Evolutionary conservation across 148 eudicot species (phyloP), one percentile per base, ranked within the genome.

Genomic region (Fagopyrum esculentum): DNA sequence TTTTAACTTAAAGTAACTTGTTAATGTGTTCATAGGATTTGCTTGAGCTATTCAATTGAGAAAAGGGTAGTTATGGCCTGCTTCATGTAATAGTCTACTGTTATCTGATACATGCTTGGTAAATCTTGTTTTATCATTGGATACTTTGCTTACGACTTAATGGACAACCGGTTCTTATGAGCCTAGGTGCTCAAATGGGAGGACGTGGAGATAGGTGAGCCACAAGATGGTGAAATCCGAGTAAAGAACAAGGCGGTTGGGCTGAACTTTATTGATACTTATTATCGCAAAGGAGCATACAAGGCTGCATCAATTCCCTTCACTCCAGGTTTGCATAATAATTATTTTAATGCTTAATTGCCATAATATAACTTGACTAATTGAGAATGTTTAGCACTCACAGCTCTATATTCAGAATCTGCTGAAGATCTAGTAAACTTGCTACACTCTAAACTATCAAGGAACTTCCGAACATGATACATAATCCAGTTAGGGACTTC

Each of bases 241-340:
- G 96, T 93, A 76, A 89, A 81, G 72, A 89, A 93, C 83, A 93
- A 90, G 84, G 98, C 98, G 50, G 81, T 93, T 80, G 98, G 98
- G 73, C 77, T 93, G 35, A 93, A 93, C 71, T 93, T 90, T 76
- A 90, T 89, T 46, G 98, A 93, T 81, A 73, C 88, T 71, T 93
- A 93, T 82, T 89, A 79, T 63, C 91, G 98, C 71, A 86, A 85
- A 76, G 98, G 98, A 78, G 88, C 86, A 51, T 90, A 89, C 78
- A 89, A 89, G 85, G 87, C 87, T 75, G 44, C 93, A 55, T 45
- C 85, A 6, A 48, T 89, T 45, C 98, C 98, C 60, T 90, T 84
- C 72, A 93, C 78, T 72, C 98, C 93, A 90, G 98, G 98, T 92
- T 76, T 77, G 22, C 17, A 13, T 26, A 64, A 64, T 22, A 22